Base-by-base conservation (phyloP, 176 grass and related monocot genomes). In the Oryza glumipatula region DNA sequence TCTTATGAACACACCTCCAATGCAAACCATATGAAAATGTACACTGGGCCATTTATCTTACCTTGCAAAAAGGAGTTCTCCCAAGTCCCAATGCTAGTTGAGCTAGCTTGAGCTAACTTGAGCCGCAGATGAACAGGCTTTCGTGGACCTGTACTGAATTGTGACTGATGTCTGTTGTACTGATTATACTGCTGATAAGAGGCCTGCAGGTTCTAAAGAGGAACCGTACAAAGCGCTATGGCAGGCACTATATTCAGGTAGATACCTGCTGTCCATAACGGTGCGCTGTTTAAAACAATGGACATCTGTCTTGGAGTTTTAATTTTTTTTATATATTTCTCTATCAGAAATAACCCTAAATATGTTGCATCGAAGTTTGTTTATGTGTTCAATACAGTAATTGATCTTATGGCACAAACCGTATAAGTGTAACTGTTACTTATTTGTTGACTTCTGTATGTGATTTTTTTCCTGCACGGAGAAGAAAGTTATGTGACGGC, bases 41-140 rank as follows among this genome's bases (percentile, higher is more conserved):
- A 70, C 54, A 65, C 76, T 70, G 41, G 65, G 26, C 52, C 63
- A 85, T 15, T 69, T 14, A 79, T 48, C 9, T 16, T 56, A 38
- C 61, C 41, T 21, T 19, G 30, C n/a, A 65, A 74, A 80, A 74
- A 67, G 54, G 21, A 13, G 58, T 26, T 13, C 0, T 49, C 48
- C n/a, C 13, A 3, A 45, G 0, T 49, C 48, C n/a, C 13, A 3
- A 45, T 26, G 43, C 73, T 80, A 28, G 26, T 28, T 28, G 26
- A 28, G 26, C 26, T 28, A 28, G 26, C 26, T 28, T 28, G 26
- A n/a, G 13, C 21, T 74, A 39, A 39, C 38, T 1, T 52, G 54
- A 64, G 38, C 30, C 9, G 67, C 41, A n/a, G 14, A 65, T 43
- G 73, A 41, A 65, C 24, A 76, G 76, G 9, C 0, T 76, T 74